Conservation (phyloP, 2,329 filamentous ascomycete genomes). For the Sporothrix phasma region DNA sequence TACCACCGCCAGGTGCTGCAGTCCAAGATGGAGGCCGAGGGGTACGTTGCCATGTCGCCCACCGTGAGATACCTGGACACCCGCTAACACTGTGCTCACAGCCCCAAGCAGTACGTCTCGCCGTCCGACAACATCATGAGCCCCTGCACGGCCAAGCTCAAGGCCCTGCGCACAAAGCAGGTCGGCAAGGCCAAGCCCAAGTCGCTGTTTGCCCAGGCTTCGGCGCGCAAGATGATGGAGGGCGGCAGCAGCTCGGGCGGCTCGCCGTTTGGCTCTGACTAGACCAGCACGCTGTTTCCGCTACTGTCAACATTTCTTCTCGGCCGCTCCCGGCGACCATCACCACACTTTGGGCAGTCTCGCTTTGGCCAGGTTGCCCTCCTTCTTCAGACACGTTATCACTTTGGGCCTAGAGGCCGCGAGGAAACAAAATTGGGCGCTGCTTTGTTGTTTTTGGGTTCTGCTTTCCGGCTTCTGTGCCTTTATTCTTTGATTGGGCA, state of each 20-base stretch:
- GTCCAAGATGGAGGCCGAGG: constrained; percentile 57
- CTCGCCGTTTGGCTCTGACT: constrained; percentile 5
- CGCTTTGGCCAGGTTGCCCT: not conserved
- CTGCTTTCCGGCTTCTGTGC: not conserved
- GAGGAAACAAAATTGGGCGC: not conserved
- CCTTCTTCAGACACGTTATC: too few species aligned
- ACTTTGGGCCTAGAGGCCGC: not conserved
- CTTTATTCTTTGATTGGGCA: not conserved
- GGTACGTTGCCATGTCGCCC: constrained; percentile 39
- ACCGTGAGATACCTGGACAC: not conserved
- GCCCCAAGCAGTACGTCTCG: constrained; percentile 51
- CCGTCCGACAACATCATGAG: constrained; percentile 87
- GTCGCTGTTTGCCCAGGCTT: constrained; percentile 57
- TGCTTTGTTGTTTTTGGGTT: not conserved
- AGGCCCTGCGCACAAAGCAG: constrained; percentile 69
- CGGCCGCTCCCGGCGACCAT: not conserved
- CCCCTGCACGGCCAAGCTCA: constrained; percentile 74
- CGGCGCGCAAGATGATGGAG: constrained; percentile 48
- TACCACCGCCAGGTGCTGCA: constrained; percentile 68
- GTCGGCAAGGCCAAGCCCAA: constrained; percentile 64
- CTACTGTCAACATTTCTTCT: not conserved
- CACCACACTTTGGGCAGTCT: not conserved
- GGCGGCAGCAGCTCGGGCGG: constrained; percentile 31
- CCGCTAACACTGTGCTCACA: constrained; percentile 6
- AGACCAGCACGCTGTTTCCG: not conserved